phyloP scores from a whole-genome alignment of 2,329 filamentous ascomycete species.

The Talaromyces piceae region DNA sequence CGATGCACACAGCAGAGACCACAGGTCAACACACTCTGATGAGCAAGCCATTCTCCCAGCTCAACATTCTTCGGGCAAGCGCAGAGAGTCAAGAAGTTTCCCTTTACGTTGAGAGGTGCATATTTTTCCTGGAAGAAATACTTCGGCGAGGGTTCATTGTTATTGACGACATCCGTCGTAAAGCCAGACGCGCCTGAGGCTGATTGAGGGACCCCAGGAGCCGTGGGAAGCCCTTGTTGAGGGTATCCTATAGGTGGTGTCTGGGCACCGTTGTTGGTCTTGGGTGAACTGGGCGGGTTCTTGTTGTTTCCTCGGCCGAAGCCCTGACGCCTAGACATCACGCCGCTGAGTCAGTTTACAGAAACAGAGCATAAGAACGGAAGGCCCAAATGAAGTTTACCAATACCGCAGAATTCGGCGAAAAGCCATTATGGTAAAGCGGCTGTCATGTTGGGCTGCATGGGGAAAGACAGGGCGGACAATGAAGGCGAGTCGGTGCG shows the following conservation, averaged over 20 bases:
- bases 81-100: conserved; percentile 94
- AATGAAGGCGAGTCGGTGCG: conserved; percentile 9
- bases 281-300: conserved; percentile 33
- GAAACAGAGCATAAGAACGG: neutral
- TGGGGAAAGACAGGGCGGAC: neutral
- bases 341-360: conserved; percentile 6
- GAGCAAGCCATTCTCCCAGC: conserved; percentile 89
- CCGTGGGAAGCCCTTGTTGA: conserved; percentile 17
- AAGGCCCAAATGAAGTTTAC: conserved; percentile 1
- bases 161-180: conserved; percentile 28
- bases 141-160: conserved; percentile 39
- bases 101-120: conserved; percentile 84
- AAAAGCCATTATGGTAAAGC: neutral
- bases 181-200: conserved; percentile 32
- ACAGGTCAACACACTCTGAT: conserved; percentile 63
- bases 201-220: conserved; percentile 26
- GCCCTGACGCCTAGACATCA: conserved; percentile 37
- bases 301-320: conserved; percentile 44
- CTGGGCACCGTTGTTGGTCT: conserved; percentile 30
- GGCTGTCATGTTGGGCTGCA: too few relatives aligned
- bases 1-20: neutral
- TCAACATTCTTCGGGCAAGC: conserved; percentile 90
- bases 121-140: conserved; percentile 47
- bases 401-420: neutral
- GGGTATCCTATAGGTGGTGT: conserved; percentile 21